Evolutionary conservation across 2,329 filamentous ascomycete genomes (phyloP), one percentile per base, ranked within the genome.

Genomic region (Niveomyces coronatus): DNA sequence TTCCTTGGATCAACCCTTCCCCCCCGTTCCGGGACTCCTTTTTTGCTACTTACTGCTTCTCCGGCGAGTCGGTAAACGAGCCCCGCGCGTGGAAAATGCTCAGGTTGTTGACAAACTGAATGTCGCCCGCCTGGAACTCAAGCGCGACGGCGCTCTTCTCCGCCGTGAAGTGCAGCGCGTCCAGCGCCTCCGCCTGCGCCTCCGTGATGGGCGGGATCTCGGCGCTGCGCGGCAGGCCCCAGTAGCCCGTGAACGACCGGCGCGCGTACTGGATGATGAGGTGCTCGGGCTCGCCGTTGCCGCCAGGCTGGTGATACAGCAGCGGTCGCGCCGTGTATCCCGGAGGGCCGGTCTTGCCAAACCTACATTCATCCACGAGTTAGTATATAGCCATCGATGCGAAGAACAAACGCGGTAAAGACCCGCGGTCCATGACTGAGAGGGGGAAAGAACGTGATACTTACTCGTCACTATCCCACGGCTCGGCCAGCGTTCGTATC

Each of bases 261-360:
- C 76, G 67, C 0, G 70, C 71, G 45, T 79, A 81, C 44, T 80
- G 74, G 20, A 81, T 65, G 6, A 74, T 55, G 1, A 80, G 53
- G 1, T 73, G 64, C 47, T 79, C 68, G 0, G 73, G 70, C 0
- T 53, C 49, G 1, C 51, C 53, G 0, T 46, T 54, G 0, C 61
- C 68, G 9, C 64, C 62, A 0, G 70, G 65, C 33, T 75, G 69
- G 48, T 75, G 65, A 52, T 74, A 71, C 4, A 80, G 52, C 4
- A 79, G 57, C 2, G 76, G 73, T 0, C 71, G 62, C 10, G 58
- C 52, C 31, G 51, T 61, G 48, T 65, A 76, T 11, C 63, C 41
- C 2, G 31, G 61, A 20, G 61, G 61, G 6, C 57, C 53, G 3
- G 57, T 50, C 41, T 70, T 70, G 24, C 65, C 67, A 44, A 76